Evolutionary conservation across 2,329 filamentous ascomycete genomes (phyloP).

Genomic region (Colletotrichum aenigma): DNA sequence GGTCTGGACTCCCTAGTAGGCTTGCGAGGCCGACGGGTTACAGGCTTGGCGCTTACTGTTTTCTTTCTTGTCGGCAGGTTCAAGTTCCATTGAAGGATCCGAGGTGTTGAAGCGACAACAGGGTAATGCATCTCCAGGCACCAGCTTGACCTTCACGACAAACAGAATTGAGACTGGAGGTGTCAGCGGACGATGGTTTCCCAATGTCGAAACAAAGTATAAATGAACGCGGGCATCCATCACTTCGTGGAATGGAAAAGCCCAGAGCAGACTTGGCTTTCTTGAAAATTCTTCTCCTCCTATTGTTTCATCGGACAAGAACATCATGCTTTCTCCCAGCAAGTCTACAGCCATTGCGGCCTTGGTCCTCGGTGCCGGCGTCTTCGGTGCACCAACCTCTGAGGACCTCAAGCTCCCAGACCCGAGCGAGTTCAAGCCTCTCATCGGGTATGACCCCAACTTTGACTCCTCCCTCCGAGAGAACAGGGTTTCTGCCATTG

Average conservation of each 20-base stretch:
- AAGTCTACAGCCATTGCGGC: background rate
- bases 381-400: background rate
- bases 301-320: fast-evolving
- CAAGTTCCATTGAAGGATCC: background rate
- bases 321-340: background rate
- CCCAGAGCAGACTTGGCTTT: background rate
- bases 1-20: background rate
- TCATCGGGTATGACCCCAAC: background rate
- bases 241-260: fast-evolving
- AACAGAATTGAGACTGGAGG: background rate
- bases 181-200: fast-evolving
- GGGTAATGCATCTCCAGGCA: background rate
- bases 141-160: background rate
- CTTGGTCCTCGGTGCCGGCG: background rate
- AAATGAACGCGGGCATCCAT: background rate
- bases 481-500: background rate
- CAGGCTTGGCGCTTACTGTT: background rate
- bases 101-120: background rate
- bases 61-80: background rate
- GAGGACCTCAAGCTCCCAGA: background rate
- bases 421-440: background rate
- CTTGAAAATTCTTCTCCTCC: background rate
- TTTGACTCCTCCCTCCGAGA: background rate
- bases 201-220: background rate
- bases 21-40: background rate